A percentile compares a stretch with the other conserved stretches of the same genome.
These are phyloP conservation scores for Scutellaria baicalensis DNA, from an alignment of 257 asterid genomes.

Conservation along the genomic window DNA sequence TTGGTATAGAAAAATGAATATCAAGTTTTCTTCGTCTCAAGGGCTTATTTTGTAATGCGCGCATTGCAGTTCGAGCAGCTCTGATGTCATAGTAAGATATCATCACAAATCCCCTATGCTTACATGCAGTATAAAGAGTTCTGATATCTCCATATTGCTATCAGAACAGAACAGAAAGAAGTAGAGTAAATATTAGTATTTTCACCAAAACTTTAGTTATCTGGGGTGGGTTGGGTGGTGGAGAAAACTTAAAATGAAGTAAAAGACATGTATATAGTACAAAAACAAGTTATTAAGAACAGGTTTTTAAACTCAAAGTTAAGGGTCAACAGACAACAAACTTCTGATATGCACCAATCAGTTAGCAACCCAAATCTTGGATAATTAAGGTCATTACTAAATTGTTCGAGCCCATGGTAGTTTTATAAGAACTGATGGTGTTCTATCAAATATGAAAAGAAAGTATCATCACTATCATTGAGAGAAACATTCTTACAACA, in stretches of 20 bases:
- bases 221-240: not conserved
- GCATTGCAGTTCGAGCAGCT: constrained; percentile 95
- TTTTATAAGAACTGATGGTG: not conserved
- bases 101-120: constrained; percentile 99
- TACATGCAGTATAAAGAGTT: constrained; percentile 90
- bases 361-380: not conserved
- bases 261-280: not conserved
- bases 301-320: not conserved
- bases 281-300: not conserved
- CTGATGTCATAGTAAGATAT: constrained; percentile 97
- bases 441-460: not conserved
- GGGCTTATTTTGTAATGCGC: constrained; percentile 79
- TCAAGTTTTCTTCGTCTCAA: constrained; percentile 87
- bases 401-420: not conserved
- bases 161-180: not conserved
- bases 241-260: not conserved
- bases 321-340: not conserved
- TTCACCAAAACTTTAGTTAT: not conserved
- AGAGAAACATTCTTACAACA: not conserved
- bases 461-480: not conserved
- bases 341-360: not conserved
- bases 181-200: constrained; percentile 13
- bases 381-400: not conserved
- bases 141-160: constrained; percentile 98
- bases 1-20: constrained; percentile 96